Conservation (phyloP, 805 yeast genomes). For the Spathaspora passalidarum region DNA sequence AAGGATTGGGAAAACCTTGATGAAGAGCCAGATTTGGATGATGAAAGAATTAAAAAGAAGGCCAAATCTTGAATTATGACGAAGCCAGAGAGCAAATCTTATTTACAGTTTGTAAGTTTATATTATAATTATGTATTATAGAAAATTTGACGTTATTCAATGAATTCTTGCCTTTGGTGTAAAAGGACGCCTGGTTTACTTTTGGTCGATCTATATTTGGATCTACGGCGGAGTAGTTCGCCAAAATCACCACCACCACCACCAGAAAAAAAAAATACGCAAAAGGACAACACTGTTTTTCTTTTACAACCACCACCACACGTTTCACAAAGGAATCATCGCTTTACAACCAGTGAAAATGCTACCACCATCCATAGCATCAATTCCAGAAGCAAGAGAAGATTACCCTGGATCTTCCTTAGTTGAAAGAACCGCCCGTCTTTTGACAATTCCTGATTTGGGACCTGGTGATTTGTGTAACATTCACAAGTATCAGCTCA, state of each 20-base stretch:
- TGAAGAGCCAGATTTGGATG: conserved; percentile 17
- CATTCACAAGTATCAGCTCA: conserved; percentile 41
- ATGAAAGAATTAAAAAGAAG: conserved; percentile 5
- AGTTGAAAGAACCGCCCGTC: conserved; percentile 59
- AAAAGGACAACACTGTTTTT: not conserved
- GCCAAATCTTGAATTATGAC: too few species aligned
- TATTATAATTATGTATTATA: not conserved
- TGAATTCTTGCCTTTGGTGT: too few species aligned
- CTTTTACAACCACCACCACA: not conserved
- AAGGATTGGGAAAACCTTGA: conserved; percentile 58
- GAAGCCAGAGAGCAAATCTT: not conserved
- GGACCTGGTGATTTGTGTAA: conserved; percentile 72
- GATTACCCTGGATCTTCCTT: conserved; percentile 56
- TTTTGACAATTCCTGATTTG: conserved; percentile 57
- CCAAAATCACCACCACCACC: not conserved
- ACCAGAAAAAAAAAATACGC: conserved; percentile 7
- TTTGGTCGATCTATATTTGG: too few species aligned
- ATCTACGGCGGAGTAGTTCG: not conserved
- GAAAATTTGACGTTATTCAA: not conserved
- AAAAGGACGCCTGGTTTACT: not conserved
- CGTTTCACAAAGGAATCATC: too few species aligned
- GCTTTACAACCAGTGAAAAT: conserved; percentile 14
- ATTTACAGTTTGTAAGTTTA: not conserved
- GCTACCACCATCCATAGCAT: conserved; percentile 36
- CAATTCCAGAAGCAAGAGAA: conserved; percentile 49